Conservation (phyloP, 2,329 filamentous ascomycete genomes). For the Xylariales sp. region DNA sequence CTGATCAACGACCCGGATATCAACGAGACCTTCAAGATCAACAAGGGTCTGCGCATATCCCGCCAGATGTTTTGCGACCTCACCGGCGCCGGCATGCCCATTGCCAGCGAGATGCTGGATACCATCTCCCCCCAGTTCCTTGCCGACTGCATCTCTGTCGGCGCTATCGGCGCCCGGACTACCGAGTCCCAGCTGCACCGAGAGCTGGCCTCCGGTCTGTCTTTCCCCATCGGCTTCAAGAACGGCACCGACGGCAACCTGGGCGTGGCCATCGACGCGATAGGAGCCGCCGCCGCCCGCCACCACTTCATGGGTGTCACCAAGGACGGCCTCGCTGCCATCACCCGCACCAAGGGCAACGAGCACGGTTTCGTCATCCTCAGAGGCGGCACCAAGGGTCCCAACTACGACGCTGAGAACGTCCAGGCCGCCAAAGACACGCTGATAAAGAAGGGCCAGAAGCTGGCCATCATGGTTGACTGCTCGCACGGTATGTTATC, state of each 20-base stretch:
- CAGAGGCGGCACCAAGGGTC: slow-evolving; percentile 83
- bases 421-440: slow-evolving; percentile 76
- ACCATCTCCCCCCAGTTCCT: slow-evolving; percentile 98
- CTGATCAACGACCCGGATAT: slow-evolving; percentile 99
- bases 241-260: slow-evolving; percentile 95
- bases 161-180: slow-evolving; percentile 91
- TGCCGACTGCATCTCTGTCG: slow-evolving; percentile 90
- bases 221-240: slow-evolving; percentile 99
- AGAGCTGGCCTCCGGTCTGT: slow-evolving; percentile 89
- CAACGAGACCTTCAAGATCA: slow-evolving; percentile 96
- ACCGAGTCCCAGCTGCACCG: slow-evolving; percentile 96
- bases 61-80: slow-evolving; percentile 91
- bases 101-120: slow-evolving; percentile 97
- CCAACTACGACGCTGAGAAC: slow-evolving; percentile 87
- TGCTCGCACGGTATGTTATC: slow-evolving; percentile 79
- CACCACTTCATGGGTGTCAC: slow-evolving; percentile 99
- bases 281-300: slow-evolving; percentile 76
- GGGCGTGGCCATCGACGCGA: slow-evolving; percentile 89
- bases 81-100: slow-evolving; percentile 82
- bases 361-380: slow-evolving; percentile 97
- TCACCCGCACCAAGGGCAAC: slow-evolving; percentile 89
- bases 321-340: slow-evolving; percentile 93
- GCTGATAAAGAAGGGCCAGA: slow-evolving; percentile 76
- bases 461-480: slow-evolving; percentile 93
- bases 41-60: slow-evolving; percentile 93